A percentile compares a stretch with the other conserved stretches of the same genome.
Conservation (phyloP, 306 rosid species). For the Abrus precatorius region DNA sequence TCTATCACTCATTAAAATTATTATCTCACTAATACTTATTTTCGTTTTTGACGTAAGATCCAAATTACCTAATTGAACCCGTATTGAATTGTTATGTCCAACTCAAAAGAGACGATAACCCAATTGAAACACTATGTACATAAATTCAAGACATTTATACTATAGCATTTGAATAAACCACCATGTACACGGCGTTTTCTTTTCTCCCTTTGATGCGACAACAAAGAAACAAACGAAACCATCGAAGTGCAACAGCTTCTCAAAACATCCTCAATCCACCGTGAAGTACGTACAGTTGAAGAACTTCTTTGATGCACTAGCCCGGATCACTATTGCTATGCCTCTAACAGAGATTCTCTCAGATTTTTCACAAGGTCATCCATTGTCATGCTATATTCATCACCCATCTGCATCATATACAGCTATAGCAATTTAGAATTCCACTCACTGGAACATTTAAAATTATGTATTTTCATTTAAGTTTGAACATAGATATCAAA, state of each 20-base stretch:
- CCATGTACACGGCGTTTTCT: neutral
- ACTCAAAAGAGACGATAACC: too few species aligned
- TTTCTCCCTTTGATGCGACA: neutral
- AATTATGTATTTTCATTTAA: constrained; percentile 13
- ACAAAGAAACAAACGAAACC: neutral
- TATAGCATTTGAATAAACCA: neutral
- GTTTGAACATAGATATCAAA: constrained; percentile 13
- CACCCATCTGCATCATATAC: constrained; percentile 36
- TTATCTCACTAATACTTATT: too few species aligned
- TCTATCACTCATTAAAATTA: too few species aligned
- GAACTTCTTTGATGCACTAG: constrained; percentile 34
- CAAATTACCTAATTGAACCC: too few species aligned
- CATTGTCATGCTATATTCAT: constrained; percentile 33
- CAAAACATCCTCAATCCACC: neutral
- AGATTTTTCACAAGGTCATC: constrained; percentile 36
- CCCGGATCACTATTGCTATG: neutral
- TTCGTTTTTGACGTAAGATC: too few species aligned
- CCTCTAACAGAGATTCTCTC: neutral
- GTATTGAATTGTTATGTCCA: too few species aligned
- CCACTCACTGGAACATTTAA: neutral
- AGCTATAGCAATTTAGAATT: constrained; percentile 16
- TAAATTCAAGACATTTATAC: neutral
- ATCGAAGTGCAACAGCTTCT: neutral
- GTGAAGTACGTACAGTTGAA: neutral
- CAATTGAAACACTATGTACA: neutral